phyloP scores from a whole-genome alignment of 441 rosid genomes.

The Manihot esculenta region DNA sequence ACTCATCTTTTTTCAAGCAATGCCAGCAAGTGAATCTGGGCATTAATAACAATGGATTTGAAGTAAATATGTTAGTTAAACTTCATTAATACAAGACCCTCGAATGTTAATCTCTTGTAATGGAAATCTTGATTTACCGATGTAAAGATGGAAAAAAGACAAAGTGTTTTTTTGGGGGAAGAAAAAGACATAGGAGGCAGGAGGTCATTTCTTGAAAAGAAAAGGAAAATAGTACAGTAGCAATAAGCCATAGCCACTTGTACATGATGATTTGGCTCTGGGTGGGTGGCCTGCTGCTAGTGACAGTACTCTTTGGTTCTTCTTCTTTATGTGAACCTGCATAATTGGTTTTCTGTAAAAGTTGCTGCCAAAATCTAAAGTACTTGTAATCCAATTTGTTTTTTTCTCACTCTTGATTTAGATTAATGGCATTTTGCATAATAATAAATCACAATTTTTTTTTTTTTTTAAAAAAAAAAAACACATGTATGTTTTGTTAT shows the following conservation, averaged over 20 bases:
- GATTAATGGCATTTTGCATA: too few relatives aligned
- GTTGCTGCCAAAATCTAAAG: not conserved
- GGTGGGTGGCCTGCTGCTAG: not conserved
- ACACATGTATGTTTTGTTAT: too few relatives aligned
- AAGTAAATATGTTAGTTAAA: too few relatives aligned
- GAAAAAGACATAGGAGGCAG: slow-evolving; percentile 1
- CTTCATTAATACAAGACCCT: too few relatives aligned
- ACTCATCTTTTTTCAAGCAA: not conserved
- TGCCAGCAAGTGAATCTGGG: not conserved
- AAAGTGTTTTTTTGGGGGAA: not conserved
- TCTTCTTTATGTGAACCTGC: not conserved
- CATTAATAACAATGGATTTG: too few relatives aligned
- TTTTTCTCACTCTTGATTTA: not conserved
- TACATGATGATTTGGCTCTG: not conserved
- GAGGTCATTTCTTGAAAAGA: not conserved
- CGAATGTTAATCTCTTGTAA: not conserved
- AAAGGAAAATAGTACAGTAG: not conserved
- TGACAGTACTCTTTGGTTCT: not conserved
- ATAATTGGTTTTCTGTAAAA: not conserved
- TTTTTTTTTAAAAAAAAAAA: too few relatives aligned
- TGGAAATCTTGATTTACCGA: not conserved
- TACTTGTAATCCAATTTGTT: not conserved
- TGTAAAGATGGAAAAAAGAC: not conserved
- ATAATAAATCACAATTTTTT: too few relatives aligned
- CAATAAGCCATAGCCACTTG: not conserved